These are phyloP conservation scores for Umbellularia californica DNA, from an alignment of 164 flowering plant species.

Conservation along the genomic window DNA sequence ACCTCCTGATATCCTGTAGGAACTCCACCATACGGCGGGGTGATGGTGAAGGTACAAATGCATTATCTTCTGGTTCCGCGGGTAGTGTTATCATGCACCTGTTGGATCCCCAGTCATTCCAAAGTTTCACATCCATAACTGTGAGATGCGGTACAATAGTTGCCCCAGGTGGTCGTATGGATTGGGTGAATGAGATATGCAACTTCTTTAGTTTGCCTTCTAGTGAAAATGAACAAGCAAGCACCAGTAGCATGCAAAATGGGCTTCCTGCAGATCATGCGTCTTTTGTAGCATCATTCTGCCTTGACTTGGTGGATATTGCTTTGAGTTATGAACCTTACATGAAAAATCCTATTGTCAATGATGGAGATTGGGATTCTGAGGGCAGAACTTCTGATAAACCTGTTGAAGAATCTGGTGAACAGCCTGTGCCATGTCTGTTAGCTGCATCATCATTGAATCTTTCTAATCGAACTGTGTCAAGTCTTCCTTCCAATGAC, in stretches of 20 bases:
- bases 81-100: slow-evolving; percentile 63
- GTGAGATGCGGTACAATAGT: slow-evolving; percentile 70
- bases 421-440: slow-evolving; percentile 55
- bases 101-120: slow-evolving; percentile 44
- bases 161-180: slow-evolving; percentile 85
- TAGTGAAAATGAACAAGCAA: slow-evolving; percentile 31
- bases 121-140: slow-evolving; percentile 45
- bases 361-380: slow-evolving; percentile 21
- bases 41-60: slow-evolving; percentile 92
- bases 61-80: slow-evolving; percentile 62
- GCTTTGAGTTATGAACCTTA: slow-evolving; percentile 88
- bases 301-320: slow-evolving; percentile 69
- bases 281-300: slow-evolving; percentile 43
- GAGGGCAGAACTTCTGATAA: slow-evolving; percentile 14
- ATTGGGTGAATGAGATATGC: slow-evolving; percentile 64
- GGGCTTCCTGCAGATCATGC: slow-evolving; percentile 20
- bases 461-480: slow-evolving; percentile 38
- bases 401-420: slow-evolving; percentile 25
- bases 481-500: slow-evolving; percentile 30
- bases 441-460: slow-evolving; percentile 71
- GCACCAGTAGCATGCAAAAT: slow-evolving; percentile 16
- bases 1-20: slow-evolving; percentile 73
- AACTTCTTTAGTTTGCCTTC: slow-evolving; percentile 57
- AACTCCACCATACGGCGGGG: slow-evolving; percentile 76
- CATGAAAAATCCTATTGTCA: slow-evolving; percentile 16